Base-by-base conservation (phyloP, 352 stramenopile genomes). In the Globisporangium lucens region DNA sequence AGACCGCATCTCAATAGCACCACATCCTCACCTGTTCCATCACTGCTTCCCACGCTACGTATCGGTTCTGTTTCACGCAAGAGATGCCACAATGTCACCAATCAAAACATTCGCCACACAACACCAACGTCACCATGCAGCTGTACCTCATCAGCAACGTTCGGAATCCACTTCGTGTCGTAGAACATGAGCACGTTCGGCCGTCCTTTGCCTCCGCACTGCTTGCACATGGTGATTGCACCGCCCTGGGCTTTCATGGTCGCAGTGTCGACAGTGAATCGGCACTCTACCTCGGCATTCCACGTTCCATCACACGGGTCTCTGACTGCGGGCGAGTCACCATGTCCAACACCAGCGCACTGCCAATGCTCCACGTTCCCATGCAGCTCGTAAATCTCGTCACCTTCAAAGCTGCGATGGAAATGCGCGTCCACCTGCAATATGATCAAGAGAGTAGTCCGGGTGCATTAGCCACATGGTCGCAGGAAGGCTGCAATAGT, bases 121-220 rank as follows among this genome's bases (percentile, higher is more conserved):
- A 49, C 55, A 52, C 8, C 35, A 65, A 4, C 35, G 8, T n/a
- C 41, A n/a, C 55, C 3, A 56, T 41, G 36, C 36, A 9, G 17
- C 22, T 61, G 5, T 49, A 94, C 86, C 77, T 92, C 83, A 53
- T 92, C 80, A 4, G 65, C 52, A 1, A 68, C 68, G 59, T 97
- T 97, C 3, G 83, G 73, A 36, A 95, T 80, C 90, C 89, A 97
- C 20, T 85, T 80, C 49, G 79, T 85, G 73, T 98, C 92, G 43
- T 89, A 79, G 65, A 98, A 98, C 92, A 98, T 98, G 15, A 98
- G 78, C 29, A 98, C 87, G 55, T 95, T 95, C 0, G 92, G 92
- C 13, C 92, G 87, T 0, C 76, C 85, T 46, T 85, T 79, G 8
- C 78, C 77, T 10, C 77, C 70, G 69, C 91, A 98, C 10, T 78